phyloP scores from a whole-genome alignment of 495 filamentous ascomycete genomes.

The Penicillium diatomitis region DNA sequence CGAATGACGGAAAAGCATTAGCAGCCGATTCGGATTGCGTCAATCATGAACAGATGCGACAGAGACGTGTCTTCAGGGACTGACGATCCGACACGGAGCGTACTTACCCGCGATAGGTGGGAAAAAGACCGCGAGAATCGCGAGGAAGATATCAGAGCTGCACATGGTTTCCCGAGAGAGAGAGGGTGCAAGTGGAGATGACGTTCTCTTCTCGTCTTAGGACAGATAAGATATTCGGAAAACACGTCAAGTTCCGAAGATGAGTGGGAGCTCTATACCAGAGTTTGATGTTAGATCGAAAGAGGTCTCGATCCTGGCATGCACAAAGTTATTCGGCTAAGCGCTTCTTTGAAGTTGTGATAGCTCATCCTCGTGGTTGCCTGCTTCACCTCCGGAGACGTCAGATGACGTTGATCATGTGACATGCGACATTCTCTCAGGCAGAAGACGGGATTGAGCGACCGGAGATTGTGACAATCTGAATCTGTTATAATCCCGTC shows the following conservation, averaged over 20 bases:
- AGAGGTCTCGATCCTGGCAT: no score
- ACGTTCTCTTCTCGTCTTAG: no score
- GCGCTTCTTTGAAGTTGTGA: background rate
- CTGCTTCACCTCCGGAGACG: slow-evolving; percentile 4
- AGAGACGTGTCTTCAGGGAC: no score
- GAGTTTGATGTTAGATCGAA: no score
- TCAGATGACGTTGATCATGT: slow-evolving; percentile 20
- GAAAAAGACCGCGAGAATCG: slow-evolving; percentile 81
- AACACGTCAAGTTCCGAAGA: background rate
- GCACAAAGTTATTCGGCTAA: no score
- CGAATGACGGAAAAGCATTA: slow-evolving; percentile 3
- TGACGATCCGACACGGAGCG: no score
- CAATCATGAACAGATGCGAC: no score
- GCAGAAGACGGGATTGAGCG: no score
- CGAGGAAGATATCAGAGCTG: slow-evolving; percentile 85
- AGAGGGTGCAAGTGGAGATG: background rate
- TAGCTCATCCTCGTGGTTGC: slow-evolving; percentile 4
- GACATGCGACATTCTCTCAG: background rate
- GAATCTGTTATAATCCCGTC: no score
- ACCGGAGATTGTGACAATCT: no score
- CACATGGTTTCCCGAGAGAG: slow-evolving; percentile 35
- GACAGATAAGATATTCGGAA: background rate
- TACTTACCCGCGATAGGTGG: slow-evolving; percentile 80
- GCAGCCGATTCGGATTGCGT: background rate
- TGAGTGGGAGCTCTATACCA: background rate